Evolutionary conservation across 1,284 basidiomycete genomes (phyloP), one percentile per base, ranked within the genome.

Genomic region (Marasmius tenuissimus): DNA sequence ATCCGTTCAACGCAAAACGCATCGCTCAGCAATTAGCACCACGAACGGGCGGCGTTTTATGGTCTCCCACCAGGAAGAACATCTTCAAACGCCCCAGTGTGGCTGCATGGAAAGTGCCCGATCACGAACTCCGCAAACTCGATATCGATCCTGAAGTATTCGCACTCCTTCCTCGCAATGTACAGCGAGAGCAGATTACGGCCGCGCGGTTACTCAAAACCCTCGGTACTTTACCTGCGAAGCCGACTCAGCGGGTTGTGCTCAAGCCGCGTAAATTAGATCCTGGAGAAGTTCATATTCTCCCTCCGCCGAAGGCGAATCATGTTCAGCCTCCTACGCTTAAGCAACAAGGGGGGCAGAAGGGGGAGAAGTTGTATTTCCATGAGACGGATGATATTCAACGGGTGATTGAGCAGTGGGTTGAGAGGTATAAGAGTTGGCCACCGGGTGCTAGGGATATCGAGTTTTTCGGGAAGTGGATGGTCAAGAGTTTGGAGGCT

Each of bases 111-210:
- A 70, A 66, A 18, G 52, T 71, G 35, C 61, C 81, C 2, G 77
- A 82, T 16, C 76, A 73, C 3, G 86, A 92, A 66, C 77, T 95
- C 20, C 74, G 71, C 12, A 79, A 81, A 45, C 78, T 94, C 22
- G 84, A 82, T 12, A 84, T 95, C 65, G 93, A 94, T 68, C 85
- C 85, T 0, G 83, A 81, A 16, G 88, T 94, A 4, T 93, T 93
- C 66, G 72, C 72, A 0, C 78, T 75, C 39, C 75, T 96, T 2
- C 93, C 93, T 0, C 72, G 73, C 0, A 81, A 85, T 42, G 71
- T 94, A 61, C 90, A 93, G 69, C 81, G 85, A 53, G 93, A 95
- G 69, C 89, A 93, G 65, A 75, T 94, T 16, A 79, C 82, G 12
- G 77, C 77, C 57, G 83, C 83, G 20, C 79, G 89, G 27, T 73